Percentiles rank a stretch among this genome's conserved stretches.
These are phyloP conservation scores for Pochonia chlamydosporia DNA, from an alignment of 2,329 filamentous ascomycete genomes.

Conservation along the genomic window DNA sequence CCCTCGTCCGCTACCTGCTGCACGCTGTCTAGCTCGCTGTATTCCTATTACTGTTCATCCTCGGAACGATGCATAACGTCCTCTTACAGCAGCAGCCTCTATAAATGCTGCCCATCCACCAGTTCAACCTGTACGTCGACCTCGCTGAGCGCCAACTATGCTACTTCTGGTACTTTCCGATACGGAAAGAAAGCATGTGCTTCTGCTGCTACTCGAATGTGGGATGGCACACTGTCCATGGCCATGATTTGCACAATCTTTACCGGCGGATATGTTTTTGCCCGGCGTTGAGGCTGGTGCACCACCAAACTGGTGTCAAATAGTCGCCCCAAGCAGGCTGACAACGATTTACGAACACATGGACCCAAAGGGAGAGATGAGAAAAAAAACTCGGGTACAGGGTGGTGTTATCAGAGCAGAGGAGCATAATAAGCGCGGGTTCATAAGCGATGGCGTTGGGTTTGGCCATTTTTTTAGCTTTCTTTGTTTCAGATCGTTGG, in stretches of 20 bases:
- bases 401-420: too few relatives aligned
- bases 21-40: background rate
- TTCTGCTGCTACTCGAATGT: background rate
- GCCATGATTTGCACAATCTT: background rate
- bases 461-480: too few relatives aligned
- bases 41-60: background rate
- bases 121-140: background rate
- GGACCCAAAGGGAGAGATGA: too few relatives aligned
- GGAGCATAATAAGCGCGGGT: too few relatives aligned
- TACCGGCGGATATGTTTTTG: background rate
- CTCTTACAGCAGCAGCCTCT: background rate
- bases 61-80: background rate
- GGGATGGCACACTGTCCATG: background rate
- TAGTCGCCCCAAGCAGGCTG: too few relatives aligned
- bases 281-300: too few relatives aligned
- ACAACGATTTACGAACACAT: too few relatives aligned
- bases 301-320: too few relatives aligned
- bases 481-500: too few relatives aligned
- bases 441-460: too few relatives aligned
- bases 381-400: too few relatives aligned
- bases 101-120: background rate
- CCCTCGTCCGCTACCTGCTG: background rate
- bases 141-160: background rate
- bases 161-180: background rate
- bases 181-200: background rate